phyloP scores from a whole-genome alignment of 2,329 filamentous ascomycete genomes.

The Albifimbria verrucaria region DNA sequence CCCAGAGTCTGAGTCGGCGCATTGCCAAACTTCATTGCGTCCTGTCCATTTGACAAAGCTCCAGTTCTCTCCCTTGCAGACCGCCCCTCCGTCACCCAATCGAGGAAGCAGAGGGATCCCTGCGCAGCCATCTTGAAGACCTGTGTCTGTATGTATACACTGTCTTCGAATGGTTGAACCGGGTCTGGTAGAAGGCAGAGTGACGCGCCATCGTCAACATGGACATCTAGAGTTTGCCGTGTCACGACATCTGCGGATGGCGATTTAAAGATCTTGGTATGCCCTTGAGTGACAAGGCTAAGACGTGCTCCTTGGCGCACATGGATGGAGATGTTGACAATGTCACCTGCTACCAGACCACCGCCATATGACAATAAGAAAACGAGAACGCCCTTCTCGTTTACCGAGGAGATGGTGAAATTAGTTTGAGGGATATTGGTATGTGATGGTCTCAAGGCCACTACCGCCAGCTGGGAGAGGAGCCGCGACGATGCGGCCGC shows the following conservation, averaged over 20 bases:
- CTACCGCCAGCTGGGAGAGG: conserved; percentile 69
- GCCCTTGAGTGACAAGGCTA: conserved; percentile 67
- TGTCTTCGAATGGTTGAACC: conserved; percentile 83
- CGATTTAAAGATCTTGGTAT: conserved; percentile 95
- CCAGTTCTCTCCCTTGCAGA: conserved; percentile 88
- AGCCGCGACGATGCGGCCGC: conserved; percentile 72
- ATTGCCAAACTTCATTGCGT: conserved; percentile 80
- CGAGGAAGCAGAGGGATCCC: conserved; percentile 73
- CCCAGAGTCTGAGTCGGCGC: conserved; percentile 24
- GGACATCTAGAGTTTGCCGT: conserved; percentile 52
- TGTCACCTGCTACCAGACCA: conserved; percentile 84
- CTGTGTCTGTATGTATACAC: conserved; percentile 81
- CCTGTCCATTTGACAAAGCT: conserved; percentile 75
- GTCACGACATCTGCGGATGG: conserved; percentile 52
- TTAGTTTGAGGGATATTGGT: conserved; percentile 95
- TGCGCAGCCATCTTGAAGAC: conserved; percentile 61
- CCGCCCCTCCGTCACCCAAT: conserved; percentile 92
- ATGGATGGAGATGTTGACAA: conserved; percentile 68
- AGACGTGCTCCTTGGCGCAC: conserved; percentile 65
- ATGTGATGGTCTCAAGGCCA: conserved; percentile 71
- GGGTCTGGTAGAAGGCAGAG: conserved; percentile 81
- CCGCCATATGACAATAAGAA: conserved; percentile 95
- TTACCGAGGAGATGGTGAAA: conserved; percentile 70
- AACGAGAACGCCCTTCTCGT: conserved; percentile 68
- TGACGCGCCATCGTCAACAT: conserved; percentile 47